Evolutionary conservation across 768 basidiomycete species (phyloP).

Genomic region (Pseudohyphozyma bogoriensis): DNA sequence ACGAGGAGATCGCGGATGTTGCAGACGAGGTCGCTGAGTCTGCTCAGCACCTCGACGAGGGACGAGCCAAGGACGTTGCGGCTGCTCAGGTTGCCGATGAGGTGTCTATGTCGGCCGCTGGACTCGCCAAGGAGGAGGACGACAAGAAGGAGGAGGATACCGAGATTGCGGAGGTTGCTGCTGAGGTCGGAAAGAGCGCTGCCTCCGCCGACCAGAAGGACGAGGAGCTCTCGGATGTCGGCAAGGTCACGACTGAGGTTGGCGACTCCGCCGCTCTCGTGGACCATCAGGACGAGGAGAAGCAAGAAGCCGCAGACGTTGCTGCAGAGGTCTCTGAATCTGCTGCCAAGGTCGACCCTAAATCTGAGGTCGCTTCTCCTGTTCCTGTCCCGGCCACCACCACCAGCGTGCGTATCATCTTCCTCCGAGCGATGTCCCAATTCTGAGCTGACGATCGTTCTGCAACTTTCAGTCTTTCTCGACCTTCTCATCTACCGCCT

Average conservation of each 20-base stretch:
- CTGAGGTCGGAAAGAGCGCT: neutral
- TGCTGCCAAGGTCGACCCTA: conserved; percentile 1
- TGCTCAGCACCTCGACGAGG: conserved; percentile 5
- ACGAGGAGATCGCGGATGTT: conserved; percentile 1
- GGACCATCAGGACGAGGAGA: too few relatives aligned
- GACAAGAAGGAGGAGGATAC: conserved; percentile 4
- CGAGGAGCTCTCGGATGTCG: neutral
- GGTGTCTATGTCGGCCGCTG: conserved; percentile 10
- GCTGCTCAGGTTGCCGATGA: conserved; percentile 5
- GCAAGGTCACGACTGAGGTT: too few relatives aligned
- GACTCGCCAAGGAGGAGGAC: neutral
- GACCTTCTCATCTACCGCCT: conserved; percentile 6
- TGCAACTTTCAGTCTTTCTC: neutral
- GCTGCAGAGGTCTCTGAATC: conserved; percentile 18
- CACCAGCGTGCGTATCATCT: neutral
- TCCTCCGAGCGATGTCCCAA: too few relatives aligned
- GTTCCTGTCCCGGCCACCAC: neutral
- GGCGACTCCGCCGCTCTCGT: too few relatives aligned
- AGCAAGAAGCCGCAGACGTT: neutral
- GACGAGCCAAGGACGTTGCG: neutral
- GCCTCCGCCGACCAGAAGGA: neutral
- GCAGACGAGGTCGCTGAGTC: neutral
- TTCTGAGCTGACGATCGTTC: neutral
- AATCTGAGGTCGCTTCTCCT: neutral
- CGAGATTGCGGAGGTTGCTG: conserved; percentile 19